Evolutionary conservation across 2,329 filamentous ascomycete genomes (phyloP).

Genomic region (Sordariomycetes sp.): DNA sequence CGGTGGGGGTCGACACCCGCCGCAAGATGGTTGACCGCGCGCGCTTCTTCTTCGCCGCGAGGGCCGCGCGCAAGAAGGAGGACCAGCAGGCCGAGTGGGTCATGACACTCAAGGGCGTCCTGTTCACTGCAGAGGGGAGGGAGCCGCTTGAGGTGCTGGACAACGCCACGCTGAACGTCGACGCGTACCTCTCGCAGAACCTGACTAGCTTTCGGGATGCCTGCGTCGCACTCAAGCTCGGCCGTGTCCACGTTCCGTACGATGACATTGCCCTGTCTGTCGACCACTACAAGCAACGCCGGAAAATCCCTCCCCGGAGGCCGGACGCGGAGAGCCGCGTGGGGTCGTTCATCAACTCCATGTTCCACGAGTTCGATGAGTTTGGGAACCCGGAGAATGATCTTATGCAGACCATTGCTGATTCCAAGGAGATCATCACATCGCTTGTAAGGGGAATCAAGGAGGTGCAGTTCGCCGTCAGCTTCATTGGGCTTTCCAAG

Average conservation of each 20-base stretch:
- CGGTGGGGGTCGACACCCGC: slow-evolving; percentile 79
- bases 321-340: not conserved
- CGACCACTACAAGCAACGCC: slow-evolving; percentile 37
- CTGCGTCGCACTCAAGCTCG: slow-evolving; percentile 80
- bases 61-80: slow-evolving; percentile 43
- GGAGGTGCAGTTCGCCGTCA: slow-evolving; percentile 90
- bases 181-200: slow-evolving; percentile 78
- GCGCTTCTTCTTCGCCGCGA: slow-evolving; percentile 73
- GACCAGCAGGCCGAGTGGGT: slow-evolving; percentile 84
- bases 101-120: slow-evolving; percentile 67
- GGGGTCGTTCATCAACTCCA: not conserved
- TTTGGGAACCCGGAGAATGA: slow-evolving; percentile 27
- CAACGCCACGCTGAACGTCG: slow-evolving; percentile 75
- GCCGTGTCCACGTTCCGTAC: slow-evolving; percentile 77
- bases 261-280: slow-evolving; percentile 65
- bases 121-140: slow-evolving; percentile 75
- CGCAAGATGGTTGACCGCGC: slow-evolving; percentile 84
- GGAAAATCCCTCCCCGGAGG: slow-evolving; percentile 13
- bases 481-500: slow-evolving; percentile 79
- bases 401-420: slow-evolving; percentile 72
- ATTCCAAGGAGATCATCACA: slow-evolving; percentile 83
- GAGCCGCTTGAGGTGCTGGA: slow-evolving; percentile 85
- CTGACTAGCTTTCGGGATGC: slow-evolving; percentile 81
- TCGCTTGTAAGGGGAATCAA: slow-evolving; percentile 87
- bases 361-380: not conserved